These are phyloP conservation scores for Corniculantispora saksenae DNA, from an alignment of 2,329 filamentous ascomycete species.

Conservation along the genomic window DNA sequence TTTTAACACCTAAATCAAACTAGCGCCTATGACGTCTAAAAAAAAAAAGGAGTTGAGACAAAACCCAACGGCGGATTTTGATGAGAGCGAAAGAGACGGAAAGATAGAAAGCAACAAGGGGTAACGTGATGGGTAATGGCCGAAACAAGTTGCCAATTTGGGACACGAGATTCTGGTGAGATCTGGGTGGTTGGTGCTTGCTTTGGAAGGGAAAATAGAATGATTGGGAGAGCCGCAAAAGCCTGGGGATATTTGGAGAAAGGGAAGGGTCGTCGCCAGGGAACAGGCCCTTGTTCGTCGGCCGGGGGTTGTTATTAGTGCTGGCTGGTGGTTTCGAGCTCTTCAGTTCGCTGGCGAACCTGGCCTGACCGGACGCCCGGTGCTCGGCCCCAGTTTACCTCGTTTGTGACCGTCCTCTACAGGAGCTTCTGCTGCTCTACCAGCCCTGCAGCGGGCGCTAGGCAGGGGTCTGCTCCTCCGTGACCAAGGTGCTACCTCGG, in stretches of 20 bases:
- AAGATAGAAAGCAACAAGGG: neutral
- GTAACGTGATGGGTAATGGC: slow-evolving; percentile 6
- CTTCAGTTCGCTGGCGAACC: no score
- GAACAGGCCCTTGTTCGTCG: neutral
- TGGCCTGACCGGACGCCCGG: no score
- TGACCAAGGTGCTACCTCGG: neutral
- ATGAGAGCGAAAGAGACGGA: neutral
- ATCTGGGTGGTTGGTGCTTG: neutral
- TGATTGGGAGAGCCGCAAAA: neutral
- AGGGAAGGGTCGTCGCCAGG: neutral
- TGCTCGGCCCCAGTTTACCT: neutral
- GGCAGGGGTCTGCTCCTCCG: neutral
- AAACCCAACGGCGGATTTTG: no score
- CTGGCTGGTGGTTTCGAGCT: no score
- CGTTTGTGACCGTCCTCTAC: neutral
- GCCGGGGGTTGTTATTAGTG: no score
- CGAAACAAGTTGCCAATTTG: slow-evolving; percentile 29
- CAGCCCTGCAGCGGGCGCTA: neutral
- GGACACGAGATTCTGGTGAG: slow-evolving; percentile 33
- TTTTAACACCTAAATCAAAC: neutral
- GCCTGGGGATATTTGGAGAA: neutral
- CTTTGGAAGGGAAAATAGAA: neutral
- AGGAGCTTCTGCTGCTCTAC: neutral
- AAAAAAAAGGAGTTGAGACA: neutral
- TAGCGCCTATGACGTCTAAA: neutral